Percentiles rank a stretch among this genome's conserved stretches.
These are phyloP conservation scores for Pythium apleroticum DNA, from an alignment of 352 stramenopile species.

Conservation along the genomic window DNA sequence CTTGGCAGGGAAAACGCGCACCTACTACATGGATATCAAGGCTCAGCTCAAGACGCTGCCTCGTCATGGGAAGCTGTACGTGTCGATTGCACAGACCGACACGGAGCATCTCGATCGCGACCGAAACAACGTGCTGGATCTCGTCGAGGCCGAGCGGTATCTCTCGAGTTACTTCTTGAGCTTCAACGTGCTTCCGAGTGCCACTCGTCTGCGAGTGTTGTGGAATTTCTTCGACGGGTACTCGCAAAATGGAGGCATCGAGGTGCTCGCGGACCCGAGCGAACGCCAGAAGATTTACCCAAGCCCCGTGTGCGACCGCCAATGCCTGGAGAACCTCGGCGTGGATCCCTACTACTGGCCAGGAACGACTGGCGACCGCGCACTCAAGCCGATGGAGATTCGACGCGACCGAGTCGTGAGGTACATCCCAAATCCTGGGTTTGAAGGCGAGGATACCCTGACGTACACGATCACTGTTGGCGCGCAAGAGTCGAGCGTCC, in stretches of 20 bases:
- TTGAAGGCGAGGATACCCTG: conserved; percentile 52
- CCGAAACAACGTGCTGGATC: conserved; percentile 53
- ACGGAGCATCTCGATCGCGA: conserved; percentile 66
- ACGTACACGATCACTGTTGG: conserved; percentile 58
- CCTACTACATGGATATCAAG: conserved; percentile 72
- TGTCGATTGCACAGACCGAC: conserved; percentile 52
- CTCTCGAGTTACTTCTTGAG: conserved; percentile 48
- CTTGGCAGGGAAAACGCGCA: conserved; percentile 42
- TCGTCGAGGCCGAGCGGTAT: conserved; percentile 52
- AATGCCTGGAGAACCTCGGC: conserved; percentile 41
- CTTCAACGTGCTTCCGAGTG: conserved; percentile 42
- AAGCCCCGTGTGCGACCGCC: conserved; percentile 41
- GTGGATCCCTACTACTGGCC: conserved; percentile 64
- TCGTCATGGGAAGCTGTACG: conserved; percentile 65
- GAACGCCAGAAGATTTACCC: conserved; percentile 54
- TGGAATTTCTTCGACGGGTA: conserved; percentile 53
- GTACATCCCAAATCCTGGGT: conserved; percentile 56
- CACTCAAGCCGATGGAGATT: conserved; percentile 44
- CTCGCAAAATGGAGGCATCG: conserved; percentile 40
- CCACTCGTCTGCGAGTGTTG: conserved; percentile 42
- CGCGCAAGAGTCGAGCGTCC: conserved; percentile 39
- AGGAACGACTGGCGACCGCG: conserved; percentile 46
- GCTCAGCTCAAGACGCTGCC: conserved; percentile 63
- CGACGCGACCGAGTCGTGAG: conserved; percentile 44
- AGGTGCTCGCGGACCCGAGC: conserved; percentile 49